Percentiles rank a stretch among this genome's conserved stretches.
Conservation (phyloP, 495 filamentous ascomycete species). For the Penicillium samsonianum region DNA sequence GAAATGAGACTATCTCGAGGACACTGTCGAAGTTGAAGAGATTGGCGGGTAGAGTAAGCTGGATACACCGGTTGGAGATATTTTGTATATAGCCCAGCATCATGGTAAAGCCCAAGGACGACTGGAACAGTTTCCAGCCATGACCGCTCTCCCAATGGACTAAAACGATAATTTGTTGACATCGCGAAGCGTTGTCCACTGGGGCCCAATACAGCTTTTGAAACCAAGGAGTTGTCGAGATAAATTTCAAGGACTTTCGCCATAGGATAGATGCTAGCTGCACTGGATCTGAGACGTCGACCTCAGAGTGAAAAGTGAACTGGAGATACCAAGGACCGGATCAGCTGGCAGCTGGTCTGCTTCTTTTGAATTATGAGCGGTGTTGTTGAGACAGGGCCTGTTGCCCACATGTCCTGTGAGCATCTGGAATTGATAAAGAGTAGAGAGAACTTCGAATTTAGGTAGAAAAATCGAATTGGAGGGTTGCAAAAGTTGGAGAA, state of each 20-base stretch:
- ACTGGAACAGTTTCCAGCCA: constrained; percentile 17
- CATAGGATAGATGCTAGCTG: neutral
- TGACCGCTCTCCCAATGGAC: constrained; percentile 15
- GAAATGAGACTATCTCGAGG: constrained; percentile 2
- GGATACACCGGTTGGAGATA: constrained; percentile 13
- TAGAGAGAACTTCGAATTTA: too few relatives aligned
- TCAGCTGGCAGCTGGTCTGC: too few relatives aligned
- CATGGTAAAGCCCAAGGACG: constrained; percentile 14
- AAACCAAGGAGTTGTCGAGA: too few relatives aligned
- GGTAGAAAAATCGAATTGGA: too few relatives aligned
- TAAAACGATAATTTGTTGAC: constrained; percentile 11
- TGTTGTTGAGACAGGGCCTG: too few relatives aligned
- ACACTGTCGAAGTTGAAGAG: too few relatives aligned
- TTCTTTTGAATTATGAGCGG: too few relatives aligned
- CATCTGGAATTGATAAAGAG: too few relatives aligned
- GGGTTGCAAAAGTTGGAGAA: too few relatives aligned
- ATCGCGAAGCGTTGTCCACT: neutral
- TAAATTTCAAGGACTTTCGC: too few relatives aligned
- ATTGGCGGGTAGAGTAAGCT: constrained; percentile 9
- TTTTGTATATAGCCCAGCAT: constrained; percentile 17
- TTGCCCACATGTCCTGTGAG: too few relatives aligned
- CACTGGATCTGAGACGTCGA: constrained; percentile 10
- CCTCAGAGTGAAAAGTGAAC: constrained; percentile 13
- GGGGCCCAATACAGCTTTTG: too few relatives aligned
- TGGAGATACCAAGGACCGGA: constrained; percentile 15